Evolutionary conservation across 441 rosid species (phyloP), one percentile per base, ranked within the genome.

Genomic region (Croton setiger): DNA sequence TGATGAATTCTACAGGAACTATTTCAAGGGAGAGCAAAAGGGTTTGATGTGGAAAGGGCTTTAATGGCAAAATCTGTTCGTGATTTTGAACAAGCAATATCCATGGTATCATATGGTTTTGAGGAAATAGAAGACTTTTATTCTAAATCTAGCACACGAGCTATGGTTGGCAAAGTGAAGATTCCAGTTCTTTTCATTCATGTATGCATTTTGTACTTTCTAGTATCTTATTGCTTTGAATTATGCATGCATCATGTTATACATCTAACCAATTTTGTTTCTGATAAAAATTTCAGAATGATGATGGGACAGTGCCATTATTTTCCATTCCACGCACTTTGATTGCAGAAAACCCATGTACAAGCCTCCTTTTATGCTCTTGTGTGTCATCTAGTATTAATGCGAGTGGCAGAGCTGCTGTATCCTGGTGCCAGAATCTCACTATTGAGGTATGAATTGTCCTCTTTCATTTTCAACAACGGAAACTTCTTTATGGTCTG

Each of bases 101-200:
- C 99, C 68, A 92, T 95, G 96, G 85, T 89, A 60, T 74, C 96
- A 51, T 80, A 88, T 79, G 99, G 98, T 65, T 92, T 83, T 80
- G 89, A 86, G 77, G 82, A 83, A 74, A 59, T 95, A 63, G 95
- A 88, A 76, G 93, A 92, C 56, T 92, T 90, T 82, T 95, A 95
- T 81, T 85, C 87, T 18, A 76, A 85, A 65, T 87, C 88, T 67
- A 90, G 97, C 76, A 90, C 98, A 21, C 80, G 85, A 48, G 76
- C 69, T 76, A 74, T 86, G 68, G 85, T 91, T 76, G 90, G 89
- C 75, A 80, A 89, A 74, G 83, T 95, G 72, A 92, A 91, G 88
- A 79, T 95, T 81, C 99, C 99, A 12, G 86, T 92, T 79, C 96
- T 95, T 60, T 95, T 86, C 75, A 88, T 95, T 74, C 98, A 95